These are phyloP conservation scores for Cucumis sativus DNA, from an alignment of 306 rosid genomes.

Conservation along the genomic window Cucumber_9930_V3 NC_026655.2:16149501-16150000, in stretches of 20 bases:
- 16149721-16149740: slow-evolving; percentile 54
- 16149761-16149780: slow-evolving; percentile 44
- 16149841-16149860: slow-evolving; percentile 56
- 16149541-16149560: slow-evolving; percentile 66
- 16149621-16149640: slow-evolving; percentile 77
- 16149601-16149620: slow-evolving; percentile 83
- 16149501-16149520: slow-evolving; percentile 55
- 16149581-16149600: slow-evolving; percentile 51
- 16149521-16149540: slow-evolving; percentile 70
- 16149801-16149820: slow-evolving; percentile 49
- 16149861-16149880: slow-evolving; percentile 72
- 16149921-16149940: slow-evolving; percentile 54
- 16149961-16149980: slow-evolving; percentile 55
- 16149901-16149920: slow-evolving; percentile 41
- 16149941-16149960: slow-evolving; percentile 58
- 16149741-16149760: slow-evolving; percentile 59
- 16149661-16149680: slow-evolving; percentile 50
- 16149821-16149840: slow-evolving; percentile 48
- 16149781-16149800: slow-evolving; percentile 67
- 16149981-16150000: slow-evolving; percentile 27
- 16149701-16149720: slow-evolving; percentile 63
- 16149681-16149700: slow-evolving; percentile 72
- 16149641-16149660: slow-evolving; percentile 66
- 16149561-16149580: slow-evolving; percentile 69
- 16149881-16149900: slow-evolving; percentile 48